Conservation (phyloP, 1,284 basidiomycete genomes). For the Tilletia walkeri region DNA sequence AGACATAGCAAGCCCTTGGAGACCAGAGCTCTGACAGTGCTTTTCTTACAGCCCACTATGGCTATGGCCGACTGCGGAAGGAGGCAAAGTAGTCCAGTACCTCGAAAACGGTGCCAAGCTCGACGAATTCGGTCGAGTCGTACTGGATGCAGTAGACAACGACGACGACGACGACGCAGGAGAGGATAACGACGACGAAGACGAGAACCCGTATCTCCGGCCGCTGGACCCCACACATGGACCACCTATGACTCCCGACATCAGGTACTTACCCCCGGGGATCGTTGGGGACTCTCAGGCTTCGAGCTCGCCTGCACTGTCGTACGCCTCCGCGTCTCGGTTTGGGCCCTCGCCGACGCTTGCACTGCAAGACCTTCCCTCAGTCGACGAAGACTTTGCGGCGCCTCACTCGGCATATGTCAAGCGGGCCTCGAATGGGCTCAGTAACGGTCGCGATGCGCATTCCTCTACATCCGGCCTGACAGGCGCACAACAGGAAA, state of each 20-base stretch:
- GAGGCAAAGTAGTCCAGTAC: not conserved
- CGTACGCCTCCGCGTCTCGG: not conserved
- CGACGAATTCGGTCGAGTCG: slow-evolving; percentile 12
- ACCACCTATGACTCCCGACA: not conserved
- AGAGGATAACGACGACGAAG: not conserved
- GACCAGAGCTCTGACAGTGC: not conserved
- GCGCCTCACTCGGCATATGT: not conserved
- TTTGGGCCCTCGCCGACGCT: not conserved
- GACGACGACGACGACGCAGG: not conserved
- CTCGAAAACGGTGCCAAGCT: slow-evolving; percentile 1
- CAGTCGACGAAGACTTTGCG: not conserved
- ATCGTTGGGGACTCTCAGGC: slow-evolving; percentile 2
- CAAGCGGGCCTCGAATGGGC: not conserved
- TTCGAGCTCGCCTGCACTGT: not conserved
- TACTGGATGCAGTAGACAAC: not conserved
- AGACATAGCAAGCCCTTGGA: not conserved
- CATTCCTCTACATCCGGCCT: not conserved
- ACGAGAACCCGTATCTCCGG: not conserved
- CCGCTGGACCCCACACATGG: not conserved
- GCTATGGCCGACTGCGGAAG: slow-evolving; percentile 12
- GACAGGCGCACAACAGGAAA: not conserved
- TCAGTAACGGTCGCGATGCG: not conserved
- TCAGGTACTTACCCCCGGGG: not conserved
- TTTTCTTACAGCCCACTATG: slow-evolving; percentile 1
- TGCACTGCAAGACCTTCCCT: not conserved